phyloP scores from a whole-genome alignment of 192 early-diverging fungal genomes.

The Linnemannia elongata region DNA sequence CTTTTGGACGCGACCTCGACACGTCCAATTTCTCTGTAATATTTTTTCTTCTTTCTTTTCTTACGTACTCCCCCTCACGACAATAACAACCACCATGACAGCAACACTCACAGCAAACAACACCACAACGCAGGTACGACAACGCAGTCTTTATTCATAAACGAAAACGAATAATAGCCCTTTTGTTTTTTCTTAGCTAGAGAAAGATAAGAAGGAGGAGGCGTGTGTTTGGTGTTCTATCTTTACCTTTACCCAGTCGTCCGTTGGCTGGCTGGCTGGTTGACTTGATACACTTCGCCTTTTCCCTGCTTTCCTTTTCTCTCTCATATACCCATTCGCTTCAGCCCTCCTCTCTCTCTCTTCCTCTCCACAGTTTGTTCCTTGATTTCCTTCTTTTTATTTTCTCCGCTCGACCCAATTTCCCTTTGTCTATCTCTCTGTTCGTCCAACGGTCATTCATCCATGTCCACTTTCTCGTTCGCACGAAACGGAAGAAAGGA shows the following conservation, averaged over 20 bases:
- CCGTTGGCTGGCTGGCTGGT: not conserved
- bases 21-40: not conserved
- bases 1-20: not conserved
- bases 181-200: too few relatives aligned
- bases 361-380: not conserved
- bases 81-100: not conserved
- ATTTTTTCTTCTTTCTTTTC: not conserved
- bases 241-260: not conserved
- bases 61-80: not conserved
- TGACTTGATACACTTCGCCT: not conserved
- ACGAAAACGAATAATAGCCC: too few relatives aligned
- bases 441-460: slow-evolving; percentile 8
- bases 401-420: not conserved
- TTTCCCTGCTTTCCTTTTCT: not conserved
- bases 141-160: too few relatives aligned
- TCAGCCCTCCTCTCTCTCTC: not conserved
- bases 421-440: not conserved
- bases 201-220: not conserved
- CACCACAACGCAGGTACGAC: not conserved
- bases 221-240: not conserved
- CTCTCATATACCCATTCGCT: not conserved
- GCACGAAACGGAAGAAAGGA: not conserved
- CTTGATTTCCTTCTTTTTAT: not conserved
- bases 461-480: too few relatives aligned
- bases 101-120: not conserved